These are phyloP conservation scores for Nicotiana tabacum DNA, from an alignment of 257 asterid genomes.

Conservation along the genomic window DNA sequence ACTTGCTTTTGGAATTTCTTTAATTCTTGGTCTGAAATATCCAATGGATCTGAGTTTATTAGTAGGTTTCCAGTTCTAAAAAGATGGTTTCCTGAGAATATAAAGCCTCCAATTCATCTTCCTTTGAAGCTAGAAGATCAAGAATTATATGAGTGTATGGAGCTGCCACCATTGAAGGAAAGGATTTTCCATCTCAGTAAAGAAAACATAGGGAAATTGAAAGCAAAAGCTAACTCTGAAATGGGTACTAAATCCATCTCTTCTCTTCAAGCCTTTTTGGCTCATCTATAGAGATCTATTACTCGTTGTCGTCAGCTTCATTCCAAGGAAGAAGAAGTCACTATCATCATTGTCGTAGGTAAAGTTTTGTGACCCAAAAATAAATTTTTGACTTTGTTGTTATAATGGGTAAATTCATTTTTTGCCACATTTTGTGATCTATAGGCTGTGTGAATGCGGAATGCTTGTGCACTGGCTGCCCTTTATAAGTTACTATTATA, in stretches of 20 bases:
- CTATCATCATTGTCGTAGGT: neutral
- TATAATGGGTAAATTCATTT: no score
- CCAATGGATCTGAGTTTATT: slow-evolving; percentile 22
- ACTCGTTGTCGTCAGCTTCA: neutral
- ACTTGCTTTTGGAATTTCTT: slow-evolving; percentile 45
- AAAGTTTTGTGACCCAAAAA: no score
- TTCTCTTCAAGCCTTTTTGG: slow-evolving; percentile 11
- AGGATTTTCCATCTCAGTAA: slow-evolving; percentile 32
- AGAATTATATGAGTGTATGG: no score
- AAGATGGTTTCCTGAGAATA: slow-evolving; percentile 21
- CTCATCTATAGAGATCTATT: slow-evolving; percentile 5
- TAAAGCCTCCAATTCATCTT: neutral
- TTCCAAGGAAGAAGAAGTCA: neutral
- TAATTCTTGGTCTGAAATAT: slow-evolving; percentile 42
- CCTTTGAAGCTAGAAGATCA: slow-evolving; percentile 19
- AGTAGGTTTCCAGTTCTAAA: slow-evolving; percentile 21
- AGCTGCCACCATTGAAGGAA: slow-evolving; percentile 11
- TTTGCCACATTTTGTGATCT: no score
- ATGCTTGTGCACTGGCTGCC: no score
- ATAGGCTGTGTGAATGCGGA: no score
- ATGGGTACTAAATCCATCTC: neutral
- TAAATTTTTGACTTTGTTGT: no score
- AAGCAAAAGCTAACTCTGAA: neutral
- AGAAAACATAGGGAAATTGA: neutral
- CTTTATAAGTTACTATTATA: no score